Evolutionary conservation across 148 eudicot species (phyloP), one percentile per base, ranked within the genome.

Genomic region (Vaccinium myrtillus): DNA sequence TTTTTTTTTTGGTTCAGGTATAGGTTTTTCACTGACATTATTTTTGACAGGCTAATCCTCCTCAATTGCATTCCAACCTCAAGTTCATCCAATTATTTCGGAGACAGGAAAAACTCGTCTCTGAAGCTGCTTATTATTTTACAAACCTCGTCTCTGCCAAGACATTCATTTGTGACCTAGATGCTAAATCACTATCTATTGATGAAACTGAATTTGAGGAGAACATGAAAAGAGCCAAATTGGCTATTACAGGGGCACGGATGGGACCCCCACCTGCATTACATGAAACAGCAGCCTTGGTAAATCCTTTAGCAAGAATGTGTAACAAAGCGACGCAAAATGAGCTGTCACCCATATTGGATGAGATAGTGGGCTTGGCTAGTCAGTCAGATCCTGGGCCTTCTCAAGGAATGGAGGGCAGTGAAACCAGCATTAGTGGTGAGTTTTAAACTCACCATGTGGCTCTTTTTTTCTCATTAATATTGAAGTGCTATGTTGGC

Each of bases 51-150:
- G 84, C 87, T 81, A 85, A 86, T 83, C 88, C 88, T 83, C 85
- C 88, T 78, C 85, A 83, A 71, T 78, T 86, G 63, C 89, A 87
- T 82, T 87, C 89, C 27, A 87, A 87, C 55, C 86, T 87, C 49
- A 84, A 67, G 76, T 84, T 75, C 77, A 87, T 87, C 78, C 89
- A 87, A 70, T 43, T 84, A 63, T 87, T 84, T 71, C 55, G 86
- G 27, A 84, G 84, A 54, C 86, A 84, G 79, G 51, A 78, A 81
- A 84, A 82, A 77, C 89, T 87, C 5, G n/a, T 81, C 61, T 84
- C 86, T 18, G 89, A 87, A 81, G 77, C 82, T 69, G 86, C 89
- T 67, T 87, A 87, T 84, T 84, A 81, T 77, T 87, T 87, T 73
- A 84, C 86, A 81, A 84, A 81, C 27, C 77, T 87, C 43, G 82